Evolutionary conservation across 164 flowering plant genomes (phyloP), one percentile per base, ranked within the genome.

Genomic region (Santalum album): DNA sequence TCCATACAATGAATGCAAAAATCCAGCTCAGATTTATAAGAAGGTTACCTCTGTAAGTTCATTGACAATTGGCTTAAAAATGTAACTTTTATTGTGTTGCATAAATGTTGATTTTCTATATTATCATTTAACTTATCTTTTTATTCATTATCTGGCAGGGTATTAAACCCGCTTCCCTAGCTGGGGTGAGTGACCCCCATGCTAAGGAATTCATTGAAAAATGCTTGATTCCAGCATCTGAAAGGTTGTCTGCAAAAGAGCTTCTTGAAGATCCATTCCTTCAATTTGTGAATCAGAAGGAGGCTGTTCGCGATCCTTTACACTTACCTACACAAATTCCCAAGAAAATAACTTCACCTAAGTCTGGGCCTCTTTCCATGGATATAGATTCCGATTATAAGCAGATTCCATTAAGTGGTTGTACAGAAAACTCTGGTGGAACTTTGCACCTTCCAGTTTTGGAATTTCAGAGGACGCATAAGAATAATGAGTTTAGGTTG

Each of bases 141-240:
- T 7, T 23, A n/a, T 1, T 11, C 45, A 4, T 36, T 44, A 17
- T 58, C 11, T 65, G 70, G 60, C 60, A 88, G 96, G 97, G 95
- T 50, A 67, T 82, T 49, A 90, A 79, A 65, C 97, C 97, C 9
- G 81, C 78, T 49, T 75, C 89, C 24, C 83, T 87, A 22, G 51
- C 26, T 20, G 84, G 75, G 71, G 81, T 90, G 49, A 66, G 51
- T 16, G 87, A 87, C 44, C 83, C 79, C n/a, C 63, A 74, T 54
- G 68, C 80, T n/a, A 86, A 74, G 75, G 65, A 76, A 36, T 83
- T 90, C 56, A 87, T 90, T 38, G 95, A 87, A 66, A 84, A 80
- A 50, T 90, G 97, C 63, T 52, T 90, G 40, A 76, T 76, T 64
- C 85, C 83, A 46, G 86, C 85, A 47, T 67, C 91, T 3, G 27